Percentiles rank a stretch among this genome's conserved stretches.
phyloP scores from a whole-genome alignment of 2,329 filamentous ascomycete genomes.

The Monosporascus sp. region DNA sequence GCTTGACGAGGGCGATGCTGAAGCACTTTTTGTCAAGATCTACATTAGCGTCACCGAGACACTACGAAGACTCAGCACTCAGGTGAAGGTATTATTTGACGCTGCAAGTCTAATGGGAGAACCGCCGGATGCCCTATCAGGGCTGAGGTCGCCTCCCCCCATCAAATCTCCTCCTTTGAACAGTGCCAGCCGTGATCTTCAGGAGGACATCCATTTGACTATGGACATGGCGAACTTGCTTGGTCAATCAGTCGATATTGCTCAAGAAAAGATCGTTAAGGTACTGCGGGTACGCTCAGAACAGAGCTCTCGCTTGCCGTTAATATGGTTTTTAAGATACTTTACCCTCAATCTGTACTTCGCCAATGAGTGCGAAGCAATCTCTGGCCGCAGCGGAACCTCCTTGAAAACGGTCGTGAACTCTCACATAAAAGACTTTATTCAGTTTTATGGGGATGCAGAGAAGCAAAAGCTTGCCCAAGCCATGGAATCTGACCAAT shows the following conservation, averaged over 20 bases:
- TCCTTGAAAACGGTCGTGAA: constrained; percentile 76
- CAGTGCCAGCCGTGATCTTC: constrained; percentile 47
- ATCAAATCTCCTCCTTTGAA: constrained; percentile 46
- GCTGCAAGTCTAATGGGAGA: constrained; percentile 72
- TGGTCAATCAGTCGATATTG: constrained; percentile 74
- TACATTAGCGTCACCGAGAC: constrained; percentile 88
- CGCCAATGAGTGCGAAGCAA: constrained; percentile 79
- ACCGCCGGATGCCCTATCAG: constrained; percentile 26
- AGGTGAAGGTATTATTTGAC: constrained; percentile 92
- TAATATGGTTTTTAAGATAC: constrained; percentile 71
- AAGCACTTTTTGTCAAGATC: constrained; percentile 73
- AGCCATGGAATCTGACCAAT: constrained; percentile 75
- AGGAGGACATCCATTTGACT: constrained; percentile 72
- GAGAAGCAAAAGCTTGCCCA: constrained; percentile 72
- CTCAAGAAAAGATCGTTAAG: constrained; percentile 71
- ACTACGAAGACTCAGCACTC: constrained; percentile 76
- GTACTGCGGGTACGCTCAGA: constrained; percentile 73
- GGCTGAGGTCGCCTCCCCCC: constrained; percentile 41
- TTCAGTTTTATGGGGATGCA: constrained; percentile 63
- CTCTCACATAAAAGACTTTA: constrained; percentile 75
- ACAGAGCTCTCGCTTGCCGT: constrained; percentile 62
- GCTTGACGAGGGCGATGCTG: constrained; percentile 77
- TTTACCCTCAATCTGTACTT: constrained; percentile 80
- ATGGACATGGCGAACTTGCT: constrained; percentile 74
- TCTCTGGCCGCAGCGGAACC: constrained; percentile 73